Evolutionary conservation across 768 basidiomycete genomes (phyloP).

Genomic region (Mycena amicta): DNA sequence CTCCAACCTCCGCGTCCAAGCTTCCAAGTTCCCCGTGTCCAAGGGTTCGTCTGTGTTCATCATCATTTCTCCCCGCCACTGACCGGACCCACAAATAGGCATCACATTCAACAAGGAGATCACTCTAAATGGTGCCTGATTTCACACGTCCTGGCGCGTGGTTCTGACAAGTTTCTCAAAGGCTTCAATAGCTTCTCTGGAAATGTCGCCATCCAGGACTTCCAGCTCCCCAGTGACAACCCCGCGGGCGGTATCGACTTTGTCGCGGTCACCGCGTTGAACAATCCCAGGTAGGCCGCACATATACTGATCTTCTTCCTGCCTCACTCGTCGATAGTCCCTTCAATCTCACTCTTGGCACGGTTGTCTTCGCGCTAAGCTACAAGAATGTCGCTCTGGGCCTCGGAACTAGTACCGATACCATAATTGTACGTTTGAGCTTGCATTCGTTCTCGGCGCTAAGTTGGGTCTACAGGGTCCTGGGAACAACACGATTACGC

Average conservation of each 20-base stretch:
- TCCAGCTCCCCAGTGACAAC: conserved; percentile 68
- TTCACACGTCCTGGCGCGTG: background rate
- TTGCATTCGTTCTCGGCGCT: conserved; percentile 5
- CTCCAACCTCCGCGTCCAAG: conserved; percentile 61
- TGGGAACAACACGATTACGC: conserved; percentile 59
- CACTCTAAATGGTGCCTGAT: conserved; percentile 52
- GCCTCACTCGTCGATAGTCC: conserved; percentile 43
- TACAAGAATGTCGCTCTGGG: conserved; percentile 63
- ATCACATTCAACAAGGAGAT: conserved; percentile 65
- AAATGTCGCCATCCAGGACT: conserved; percentile 55
- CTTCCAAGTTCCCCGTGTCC: conserved; percentile 66
- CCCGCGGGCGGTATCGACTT: conserved; percentile 71
- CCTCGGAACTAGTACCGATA: conserved; percentile 52
- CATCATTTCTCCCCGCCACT: background rate
- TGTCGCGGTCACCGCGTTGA: conserved; percentile 54
- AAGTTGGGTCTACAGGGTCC: conserved; percentile 39
- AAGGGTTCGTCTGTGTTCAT: conserved; percentile 31
- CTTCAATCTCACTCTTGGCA: conserved; percentile 70
- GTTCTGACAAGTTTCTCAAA: conserved; percentile 24
- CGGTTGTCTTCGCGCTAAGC: conserved; percentile 60
- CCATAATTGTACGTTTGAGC: conserved; percentile 48
- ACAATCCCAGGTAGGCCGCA: conserved; percentile 53
- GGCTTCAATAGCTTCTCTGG: conserved; percentile 66
- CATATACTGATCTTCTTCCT: background rate
- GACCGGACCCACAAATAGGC: too few relatives aligned